These are phyloP conservation scores for Annona squamosa DNA, from an alignment of 164 flowering plant genomes.

Conservation along the genomic window DNA sequence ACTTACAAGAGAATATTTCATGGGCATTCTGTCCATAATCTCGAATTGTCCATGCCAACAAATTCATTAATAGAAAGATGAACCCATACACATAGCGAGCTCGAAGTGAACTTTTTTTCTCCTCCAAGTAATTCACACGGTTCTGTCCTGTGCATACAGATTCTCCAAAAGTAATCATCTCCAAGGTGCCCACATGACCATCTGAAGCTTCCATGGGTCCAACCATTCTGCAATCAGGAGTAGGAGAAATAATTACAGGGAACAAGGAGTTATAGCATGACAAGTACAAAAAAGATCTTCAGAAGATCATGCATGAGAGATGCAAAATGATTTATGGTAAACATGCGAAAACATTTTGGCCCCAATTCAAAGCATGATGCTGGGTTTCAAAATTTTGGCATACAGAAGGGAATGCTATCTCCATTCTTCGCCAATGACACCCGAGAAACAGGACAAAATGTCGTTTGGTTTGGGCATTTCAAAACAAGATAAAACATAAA, in stretches of 20 bases:
- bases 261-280: too few species aligned
- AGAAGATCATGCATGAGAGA: too few species aligned
- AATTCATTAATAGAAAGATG: constrained; percentile 54
- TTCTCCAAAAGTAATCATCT: constrained; percentile 15
- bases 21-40: constrained; percentile 60
- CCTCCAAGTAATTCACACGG: constrained; percentile 18
- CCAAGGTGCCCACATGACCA: neutral
- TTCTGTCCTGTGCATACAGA: constrained; percentile 12
- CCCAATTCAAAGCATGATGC: too few species aligned
- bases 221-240: constrained; percentile 4
- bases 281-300: too few species aligned
- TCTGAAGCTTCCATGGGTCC: constrained; percentile 1
- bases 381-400: too few species aligned
- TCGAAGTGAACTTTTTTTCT: constrained; percentile 41
- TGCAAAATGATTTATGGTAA: too few species aligned
- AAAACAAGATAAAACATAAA: too few species aligned
- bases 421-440: too few species aligned
- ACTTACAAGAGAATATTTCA: constrained; percentile 51
- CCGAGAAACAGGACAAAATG: too few species aligned
- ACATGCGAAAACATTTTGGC: too few species aligned
- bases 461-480: too few species aligned
- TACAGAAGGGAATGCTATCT: too few species aligned
- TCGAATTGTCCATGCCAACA: constrained; percentile 71
- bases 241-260: neutral
- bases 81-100: constrained; percentile 67